Evolutionary conservation across 2,329 filamentous ascomycete species (phyloP), one percentile per base, ranked within the genome.

Genomic region (Penicillium digitatum): DNA sequence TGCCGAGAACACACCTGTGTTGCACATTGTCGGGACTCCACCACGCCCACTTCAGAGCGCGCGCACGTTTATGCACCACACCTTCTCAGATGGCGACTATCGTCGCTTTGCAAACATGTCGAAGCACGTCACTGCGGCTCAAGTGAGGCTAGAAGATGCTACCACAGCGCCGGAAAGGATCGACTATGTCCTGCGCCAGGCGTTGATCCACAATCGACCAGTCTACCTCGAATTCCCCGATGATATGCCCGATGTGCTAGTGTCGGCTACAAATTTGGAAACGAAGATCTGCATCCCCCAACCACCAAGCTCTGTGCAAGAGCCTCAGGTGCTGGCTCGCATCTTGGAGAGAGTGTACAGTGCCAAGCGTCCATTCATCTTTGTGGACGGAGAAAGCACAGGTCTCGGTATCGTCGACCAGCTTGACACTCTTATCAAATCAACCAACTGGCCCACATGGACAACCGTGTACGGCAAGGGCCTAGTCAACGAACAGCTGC

Each of bases 1-100:
- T 72, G 86, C 86, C 1, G 88, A 91, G 71, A 82, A 83, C 62
- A 85, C 89, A 2, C 86, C 87, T 2, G 78, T 91, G 7, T 77
- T 85, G 11, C 82, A 85, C 60, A 79, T 85, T 39, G 81, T 84
- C 22, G 82, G 82, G 2, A 79, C 78, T 0, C 80, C 82, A 9
- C 68, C 71, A 2, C 72, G 77, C 2, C 57, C 63, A 9, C 70
- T 74, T 3, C 80, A 82, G 57, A 72, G 76, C 10, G 63, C 68
- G 2, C 72, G 78, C 3, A 64, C 71, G 11, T 57, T 76, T 46
- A 69, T 83, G 22, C 87, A 90, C 70, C 87, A 90, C 71, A 89
- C 87, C 0, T 82, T 90, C 1, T 86, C 78, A n/a, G 81, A 83
- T 59, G 80, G 79, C 11, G 77, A 83, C 31, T 83, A 78, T 52